Percentiles rank a stretch among this genome's conserved stretches.
Conservation (phyloP, 2,329 filamentous ascomycete genomes). For the Phoma herbarum region DNA sequence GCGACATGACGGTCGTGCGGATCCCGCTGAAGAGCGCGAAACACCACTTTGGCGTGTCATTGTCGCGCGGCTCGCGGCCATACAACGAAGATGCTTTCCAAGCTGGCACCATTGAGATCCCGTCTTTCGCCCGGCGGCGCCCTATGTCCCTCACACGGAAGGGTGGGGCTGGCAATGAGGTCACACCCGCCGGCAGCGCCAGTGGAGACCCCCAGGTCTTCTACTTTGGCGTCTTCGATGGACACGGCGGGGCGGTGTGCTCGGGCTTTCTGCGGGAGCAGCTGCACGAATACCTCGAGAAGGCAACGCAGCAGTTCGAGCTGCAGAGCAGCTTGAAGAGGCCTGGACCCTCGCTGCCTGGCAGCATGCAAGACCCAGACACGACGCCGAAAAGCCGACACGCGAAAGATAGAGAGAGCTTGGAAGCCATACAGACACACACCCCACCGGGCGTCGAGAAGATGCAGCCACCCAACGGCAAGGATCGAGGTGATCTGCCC, state of each 20-base stretch:
- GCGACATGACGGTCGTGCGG: slow-evolving; percentile 91
- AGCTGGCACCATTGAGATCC: slow-evolving; percentile 90
- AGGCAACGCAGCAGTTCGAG: slow-evolving; percentile 78
- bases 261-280: slow-evolving; percentile 85
- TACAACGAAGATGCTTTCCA: slow-evolving; percentile 96
- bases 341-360: slow-evolving; percentile 35
- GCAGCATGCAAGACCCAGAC: slow-evolving; percentile 36
- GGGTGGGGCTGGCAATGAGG: slow-evolving; percentile 59
- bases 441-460: slow-evolving; percentile 53
- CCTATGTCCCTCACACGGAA: slow-evolving; percentile 68
- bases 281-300: slow-evolving; percentile 88
- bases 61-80: slow-evolving; percentile 80
- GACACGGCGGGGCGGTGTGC: slow-evolving; percentile 90
- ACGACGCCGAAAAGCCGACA: slow-evolving; percentile 31
- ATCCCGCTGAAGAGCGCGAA: slow-evolving; percentile 94
- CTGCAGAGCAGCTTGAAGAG: slow-evolving; percentile 74
- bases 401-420: slow-evolving; percentile 50
- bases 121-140: slow-evolving; percentile 86
- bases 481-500: slow-evolving; percentile 33
- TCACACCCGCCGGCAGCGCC: slow-evolving; percentile 75
- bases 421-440: slow-evolving; percentile 61
- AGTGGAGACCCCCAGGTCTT: slow-evolving; percentile 95
- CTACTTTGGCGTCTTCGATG: slow-evolving; percentile 97
- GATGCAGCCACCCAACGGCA: slow-evolving; percentile 45
- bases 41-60: slow-evolving; percentile 88